Base-by-base conservation (phyloP, 495 filamentous ascomycete species). In the Penicillium cinerascens region DNA sequence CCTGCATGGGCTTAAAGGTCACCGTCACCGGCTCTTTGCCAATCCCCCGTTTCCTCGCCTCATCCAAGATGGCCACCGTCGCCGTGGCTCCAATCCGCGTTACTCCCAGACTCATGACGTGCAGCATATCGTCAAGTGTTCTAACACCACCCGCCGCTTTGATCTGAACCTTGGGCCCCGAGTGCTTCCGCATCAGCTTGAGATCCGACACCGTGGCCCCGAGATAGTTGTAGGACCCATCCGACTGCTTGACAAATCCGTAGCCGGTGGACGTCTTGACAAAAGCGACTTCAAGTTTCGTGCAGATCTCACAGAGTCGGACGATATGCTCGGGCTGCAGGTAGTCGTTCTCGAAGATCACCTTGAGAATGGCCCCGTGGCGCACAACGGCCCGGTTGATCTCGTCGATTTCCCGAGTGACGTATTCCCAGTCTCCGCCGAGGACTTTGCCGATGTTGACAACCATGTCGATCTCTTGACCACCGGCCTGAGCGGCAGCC, bases 331-430 rank as follows among this genome's bases (percentile, higher is more conserved):
- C 57, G 0, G 74, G 54, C 17, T 64, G 36, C 2, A 81, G 69
- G 42, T 77, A 84, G 45, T 78, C 77, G 56, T 78, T 82, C 52
- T 82, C 79, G 41, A 84, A 82, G 50, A 84, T 82, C 38, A 82
- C 80, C 55, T 84, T 84, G 16, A 84, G 63, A 2, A 72, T 70
- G 0, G 71, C 79, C 2, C 73, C 70, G 15, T 59, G 46, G 6
- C 29, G 37, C 4, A 58, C 55, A 3, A 82, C 79, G 0, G 68
- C 70, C 2, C 65, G 49, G 47, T 83, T 81, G 49, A 85, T 67
- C 44, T 56, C 56, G 4, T 59, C 48, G 39, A 84, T 80, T 53
- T 83, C 80, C 3, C 67, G 52, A 1, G 61, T 52, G 27, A 82
- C 78, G 39, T 81, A 84, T 33, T 67, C 71, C 79, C 79, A 83